Percentiles rank a stretch among this genome's conserved stretches.
phyloP scores from a whole-genome alignment of 331 rosid species.

The Prunus yedoensis region DNA sequence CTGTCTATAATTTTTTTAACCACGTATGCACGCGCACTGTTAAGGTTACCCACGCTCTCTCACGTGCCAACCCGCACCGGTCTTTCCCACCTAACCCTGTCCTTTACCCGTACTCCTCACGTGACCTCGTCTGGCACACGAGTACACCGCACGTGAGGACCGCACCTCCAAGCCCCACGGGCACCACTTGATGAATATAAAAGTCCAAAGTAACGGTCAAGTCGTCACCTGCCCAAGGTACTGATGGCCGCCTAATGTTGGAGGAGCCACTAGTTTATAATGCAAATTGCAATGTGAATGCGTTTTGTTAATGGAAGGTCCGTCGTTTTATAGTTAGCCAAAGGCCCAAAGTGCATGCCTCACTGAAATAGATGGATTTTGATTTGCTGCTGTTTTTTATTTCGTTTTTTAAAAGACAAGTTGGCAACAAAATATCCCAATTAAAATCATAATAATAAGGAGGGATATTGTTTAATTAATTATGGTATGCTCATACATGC shows the following conservation, averaged over 20 bases:
- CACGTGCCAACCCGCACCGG: slow-evolving; percentile 34
- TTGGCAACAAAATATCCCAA: neutral
- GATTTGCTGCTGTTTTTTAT: too few species aligned
- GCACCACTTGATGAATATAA: neutral
- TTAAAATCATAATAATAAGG: too few species aligned
- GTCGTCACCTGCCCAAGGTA: slow-evolving; percentile 14
- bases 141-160: slow-evolving; percentile 34
- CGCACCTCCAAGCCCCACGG: slow-evolving; percentile 1
- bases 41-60: slow-evolving; percentile 8
- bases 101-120: slow-evolving; percentile 41
- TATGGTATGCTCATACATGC: too few species aligned
- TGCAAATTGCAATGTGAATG: neutral
- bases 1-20: slow-evolving; percentile 17
- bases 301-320: neutral
- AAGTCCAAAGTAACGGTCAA: neutral
- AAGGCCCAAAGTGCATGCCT: neutral
- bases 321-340: neutral
- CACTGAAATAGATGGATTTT: neutral
- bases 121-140: slow-evolving; percentile 28
- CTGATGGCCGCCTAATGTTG: neutral
- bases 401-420: neutral
- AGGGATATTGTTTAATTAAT: too few species aligned
- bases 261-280: neutral
- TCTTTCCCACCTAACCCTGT: slow-evolving; percentile 21
- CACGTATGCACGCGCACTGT: too few species aligned